Evolutionary conservation across 345 rosid genomes (phyloP).

Genomic region (Brassica juncea): DNA sequence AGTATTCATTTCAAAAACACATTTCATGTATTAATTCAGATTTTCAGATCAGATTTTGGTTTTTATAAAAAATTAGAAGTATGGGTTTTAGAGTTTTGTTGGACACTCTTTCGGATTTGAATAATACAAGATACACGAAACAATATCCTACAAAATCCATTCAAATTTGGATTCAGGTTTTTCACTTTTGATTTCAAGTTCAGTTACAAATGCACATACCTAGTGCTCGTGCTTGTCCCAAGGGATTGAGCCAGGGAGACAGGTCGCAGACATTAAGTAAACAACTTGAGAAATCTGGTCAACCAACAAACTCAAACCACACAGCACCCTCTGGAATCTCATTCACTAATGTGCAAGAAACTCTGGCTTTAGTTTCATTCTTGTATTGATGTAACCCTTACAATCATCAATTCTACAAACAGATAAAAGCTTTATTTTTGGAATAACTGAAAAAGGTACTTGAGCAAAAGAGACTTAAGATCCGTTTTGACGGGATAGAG

Average conservation of each 20-base stretch:
- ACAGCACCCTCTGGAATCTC: constrained; percentile 12
- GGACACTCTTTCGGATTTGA: too few relatives aligned
- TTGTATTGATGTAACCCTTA: not conserved
- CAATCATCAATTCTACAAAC: constrained; percentile 29
- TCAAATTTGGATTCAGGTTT: too few relatives aligned
- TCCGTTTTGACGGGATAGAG: constrained; percentile 61
- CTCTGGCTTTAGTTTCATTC: not conserved
- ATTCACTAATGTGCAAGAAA: not conserved
- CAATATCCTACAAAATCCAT: too few relatives aligned
- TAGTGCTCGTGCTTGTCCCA: constrained; percentile 87
- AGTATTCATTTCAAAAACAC: too few relatives aligned
- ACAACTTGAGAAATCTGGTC: constrained; percentile 39
- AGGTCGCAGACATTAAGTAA: constrained; percentile 69
- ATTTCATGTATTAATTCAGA: too few relatives aligned
- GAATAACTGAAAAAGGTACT: not conserved
- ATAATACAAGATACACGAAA: too few relatives aligned
- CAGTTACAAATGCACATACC: too few relatives aligned
- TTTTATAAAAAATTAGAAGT: too few relatives aligned
- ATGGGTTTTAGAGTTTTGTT: too few relatives aligned
- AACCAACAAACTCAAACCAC: not conserved
- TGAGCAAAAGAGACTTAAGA: not conserved
- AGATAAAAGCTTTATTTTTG: constrained; percentile 12
- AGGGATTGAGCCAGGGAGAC: constrained; percentile 94
- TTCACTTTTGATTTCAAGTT: too few relatives aligned
- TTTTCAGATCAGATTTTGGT: too few relatives aligned